Conservation (phyloP, 2,329 filamentous ascomycete genomes). For the Coniochaeta ligniaria region DNA sequence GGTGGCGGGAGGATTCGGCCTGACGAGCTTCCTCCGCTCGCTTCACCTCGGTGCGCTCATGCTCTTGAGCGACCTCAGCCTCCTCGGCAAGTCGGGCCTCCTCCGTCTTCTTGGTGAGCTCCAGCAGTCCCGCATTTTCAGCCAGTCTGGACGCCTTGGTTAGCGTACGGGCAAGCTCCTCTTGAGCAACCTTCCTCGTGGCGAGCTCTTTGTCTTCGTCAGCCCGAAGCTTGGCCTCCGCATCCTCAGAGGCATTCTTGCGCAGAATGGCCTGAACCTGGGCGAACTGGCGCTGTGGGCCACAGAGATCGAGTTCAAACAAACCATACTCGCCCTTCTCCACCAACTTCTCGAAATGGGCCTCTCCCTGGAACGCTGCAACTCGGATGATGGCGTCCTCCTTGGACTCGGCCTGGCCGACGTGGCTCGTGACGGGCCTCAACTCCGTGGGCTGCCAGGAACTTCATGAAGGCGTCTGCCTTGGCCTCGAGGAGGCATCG, state of each 20-base stretch:
- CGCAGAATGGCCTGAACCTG: background rate
- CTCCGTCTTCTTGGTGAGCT: background rate
- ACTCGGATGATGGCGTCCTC: too few relatives aligned
- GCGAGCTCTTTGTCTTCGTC: background rate
- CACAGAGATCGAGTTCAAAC: too few relatives aligned
- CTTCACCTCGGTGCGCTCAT: background rate
- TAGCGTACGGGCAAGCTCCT: background rate
- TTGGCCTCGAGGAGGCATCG: too few relatives aligned
- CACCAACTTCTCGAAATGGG: too few relatives aligned
- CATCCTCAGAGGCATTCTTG: background rate
- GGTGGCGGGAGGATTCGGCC: constrained; percentile 6
- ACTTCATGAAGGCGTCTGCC: too few relatives aligned
- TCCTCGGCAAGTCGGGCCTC: background rate
- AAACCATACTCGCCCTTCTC: too few relatives aligned
- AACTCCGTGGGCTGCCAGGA: too few relatives aligned
- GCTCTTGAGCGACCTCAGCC: background rate
- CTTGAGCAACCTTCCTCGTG: background rate
- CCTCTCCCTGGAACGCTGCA: too few relatives aligned
- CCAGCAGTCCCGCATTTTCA: background rate
- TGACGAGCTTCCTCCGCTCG: background rate
- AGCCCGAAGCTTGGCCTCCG: background rate
- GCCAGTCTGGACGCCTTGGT: background rate
- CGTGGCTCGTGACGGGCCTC: too few relatives aligned
- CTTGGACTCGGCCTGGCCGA: too few relatives aligned
- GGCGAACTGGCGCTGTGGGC: background rate